Evolutionary conservation across 768 basidiomycete genomes (phyloP).

Genomic region (Panus rudis): DNA sequence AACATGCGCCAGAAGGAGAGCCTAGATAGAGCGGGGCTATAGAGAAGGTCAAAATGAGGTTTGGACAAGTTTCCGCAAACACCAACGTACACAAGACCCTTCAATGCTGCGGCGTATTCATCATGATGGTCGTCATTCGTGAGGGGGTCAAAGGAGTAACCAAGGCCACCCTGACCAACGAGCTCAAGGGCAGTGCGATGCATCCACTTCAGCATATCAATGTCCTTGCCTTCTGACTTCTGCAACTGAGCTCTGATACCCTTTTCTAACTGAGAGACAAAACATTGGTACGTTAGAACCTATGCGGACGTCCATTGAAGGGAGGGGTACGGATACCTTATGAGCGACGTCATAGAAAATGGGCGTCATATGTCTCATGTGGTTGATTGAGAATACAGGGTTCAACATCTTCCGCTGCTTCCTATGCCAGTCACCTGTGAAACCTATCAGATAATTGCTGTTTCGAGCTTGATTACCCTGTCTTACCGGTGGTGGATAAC

Average conservation of each 20-base stretch:
- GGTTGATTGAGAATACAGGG: conserved; percentile 21
- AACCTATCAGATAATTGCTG: neutral
- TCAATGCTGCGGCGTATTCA: conserved; percentile 5
- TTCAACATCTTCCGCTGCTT: conserved; percentile 26
- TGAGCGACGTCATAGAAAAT: conserved; percentile 18
- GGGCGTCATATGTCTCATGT: conserved; percentile 20
- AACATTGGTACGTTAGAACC: neutral
- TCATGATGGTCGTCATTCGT: neutral
- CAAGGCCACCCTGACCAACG: conserved; percentile 9
- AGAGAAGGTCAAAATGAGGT: neutral
- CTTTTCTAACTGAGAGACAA: too few relatives aligned
- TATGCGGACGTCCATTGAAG: neutral
- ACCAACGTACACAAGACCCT: neutral
- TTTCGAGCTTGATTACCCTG: conserved; percentile 8
- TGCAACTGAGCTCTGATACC: neutral
- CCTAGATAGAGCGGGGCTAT: neutral
- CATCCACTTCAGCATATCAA: conserved; percentile 15
- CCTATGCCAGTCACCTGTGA: conserved; percentile 21
- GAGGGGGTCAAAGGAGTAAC: conserved; percentile 11
- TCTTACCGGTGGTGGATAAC: conserved; percentile 17
- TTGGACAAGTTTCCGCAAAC: neutral
- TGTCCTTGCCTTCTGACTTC: neutral
- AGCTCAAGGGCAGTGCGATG: conserved; percentile 12
- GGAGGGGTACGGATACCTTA: conserved; percentile 5
- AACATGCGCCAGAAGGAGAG: neutral